Conservation (phyloP, 257 asterid genomes). For the Jacaranda mimosifolia region DNA sequence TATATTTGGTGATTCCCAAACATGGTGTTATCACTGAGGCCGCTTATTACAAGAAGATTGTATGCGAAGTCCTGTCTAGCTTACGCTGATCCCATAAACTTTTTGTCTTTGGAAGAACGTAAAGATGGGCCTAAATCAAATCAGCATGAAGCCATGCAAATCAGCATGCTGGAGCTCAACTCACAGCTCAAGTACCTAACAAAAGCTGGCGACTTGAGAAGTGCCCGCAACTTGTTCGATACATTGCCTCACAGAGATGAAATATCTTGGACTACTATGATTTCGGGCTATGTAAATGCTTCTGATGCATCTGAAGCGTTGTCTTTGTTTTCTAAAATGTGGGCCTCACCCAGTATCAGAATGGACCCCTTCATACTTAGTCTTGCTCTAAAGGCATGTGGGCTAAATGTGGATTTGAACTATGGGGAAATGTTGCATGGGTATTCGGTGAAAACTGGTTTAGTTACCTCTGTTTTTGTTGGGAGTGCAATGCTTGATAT, state of each 20-base stretch:
- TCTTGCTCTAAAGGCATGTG: constrained; percentile 86
- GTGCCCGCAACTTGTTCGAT: constrained; percentile 83
- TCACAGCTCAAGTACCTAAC: constrained; percentile 57
- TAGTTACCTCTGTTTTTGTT: constrained; percentile 73
- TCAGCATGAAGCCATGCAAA: constrained; percentile 39
- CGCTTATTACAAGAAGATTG: constrained; percentile 46
- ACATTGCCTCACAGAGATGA: constrained; percentile 72
- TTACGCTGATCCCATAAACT: constrained; percentile 44
- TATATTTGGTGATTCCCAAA: constrained; percentile 18
- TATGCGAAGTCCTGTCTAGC: constrained; percentile 49
- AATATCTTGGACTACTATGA: constrained; percentile 84
- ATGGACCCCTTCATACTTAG: constrained; percentile 87
- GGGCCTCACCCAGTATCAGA: constrained; percentile 52
- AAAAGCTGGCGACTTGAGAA: constrained; percentile 54
- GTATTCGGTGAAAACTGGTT: constrained; percentile 61
- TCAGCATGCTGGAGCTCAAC: constrained; percentile 56
- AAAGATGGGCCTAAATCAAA: constrained; percentile 23
- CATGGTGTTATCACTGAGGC: constrained; percentile 49
- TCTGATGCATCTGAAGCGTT: constrained; percentile 71
- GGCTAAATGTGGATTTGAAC: constrained; percentile 44
- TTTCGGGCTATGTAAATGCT: constrained; percentile 74
- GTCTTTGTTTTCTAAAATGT: constrained; percentile 67
- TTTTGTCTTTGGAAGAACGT: constrained; percentile 37
- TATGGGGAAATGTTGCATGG: constrained; percentile 72
- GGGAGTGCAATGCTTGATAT: constrained; percentile 86